A percentile compares a stretch with the other conserved stretches of the same genome.
phyloP scores from a whole-genome alignment of 2,329 filamentous ascomycete species.

The Apiospora saccharicola region DNA sequence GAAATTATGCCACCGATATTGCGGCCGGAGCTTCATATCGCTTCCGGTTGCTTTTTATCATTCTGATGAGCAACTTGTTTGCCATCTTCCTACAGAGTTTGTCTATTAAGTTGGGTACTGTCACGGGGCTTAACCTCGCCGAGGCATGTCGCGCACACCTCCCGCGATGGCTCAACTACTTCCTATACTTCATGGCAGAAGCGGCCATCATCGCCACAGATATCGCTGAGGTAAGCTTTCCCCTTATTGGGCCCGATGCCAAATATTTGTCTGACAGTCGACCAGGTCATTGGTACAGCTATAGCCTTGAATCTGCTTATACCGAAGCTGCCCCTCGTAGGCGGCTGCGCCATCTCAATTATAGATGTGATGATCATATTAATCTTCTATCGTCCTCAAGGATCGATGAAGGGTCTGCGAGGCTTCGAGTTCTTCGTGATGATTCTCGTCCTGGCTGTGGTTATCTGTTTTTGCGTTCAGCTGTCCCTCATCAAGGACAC shows the following conservation, averaged over 20 bases:
- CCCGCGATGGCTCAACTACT: slow-evolving; percentile 69
- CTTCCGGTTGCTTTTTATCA: slow-evolving; percentile 72
- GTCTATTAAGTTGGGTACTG: slow-evolving; percentile 72
- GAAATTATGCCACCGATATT: slow-evolving; percentile 76
- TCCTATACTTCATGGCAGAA: slow-evolving; percentile 70
- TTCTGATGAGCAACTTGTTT: slow-evolving; percentile 73
- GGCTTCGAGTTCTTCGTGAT: slow-evolving; percentile 72
- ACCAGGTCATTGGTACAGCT: slow-evolving; percentile 71
- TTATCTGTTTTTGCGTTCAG: slow-evolving; percentile 75
- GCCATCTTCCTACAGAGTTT: slow-evolving; percentile 75
- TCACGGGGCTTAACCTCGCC: slow-evolving; percentile 72
- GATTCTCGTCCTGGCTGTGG: slow-evolving; percentile 70
- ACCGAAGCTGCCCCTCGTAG: slow-evolving; percentile 69
- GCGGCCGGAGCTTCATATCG: slow-evolving; percentile 71
- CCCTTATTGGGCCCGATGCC: background rate
- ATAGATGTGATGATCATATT: slow-evolving; percentile 73
- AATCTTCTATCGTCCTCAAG: slow-evolving; percentile 69
- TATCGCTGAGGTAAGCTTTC: slow-evolving; percentile 65
- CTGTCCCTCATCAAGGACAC: slow-evolving; percentile 67
- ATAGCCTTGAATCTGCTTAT: slow-evolving; percentile 73
- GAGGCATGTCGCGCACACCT: slow-evolving; percentile 71
- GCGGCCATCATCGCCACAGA: slow-evolving; percentile 75
- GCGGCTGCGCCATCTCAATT: slow-evolving; percentile 73
- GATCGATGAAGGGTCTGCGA: slow-evolving; percentile 64
- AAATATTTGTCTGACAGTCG: slow-evolving; percentile 27